Evolutionary conservation across 2,329 filamentous ascomycete species (phyloP), one percentile per base, ranked within the genome.

Genomic region (Thermoascus crustaceus): DNA sequence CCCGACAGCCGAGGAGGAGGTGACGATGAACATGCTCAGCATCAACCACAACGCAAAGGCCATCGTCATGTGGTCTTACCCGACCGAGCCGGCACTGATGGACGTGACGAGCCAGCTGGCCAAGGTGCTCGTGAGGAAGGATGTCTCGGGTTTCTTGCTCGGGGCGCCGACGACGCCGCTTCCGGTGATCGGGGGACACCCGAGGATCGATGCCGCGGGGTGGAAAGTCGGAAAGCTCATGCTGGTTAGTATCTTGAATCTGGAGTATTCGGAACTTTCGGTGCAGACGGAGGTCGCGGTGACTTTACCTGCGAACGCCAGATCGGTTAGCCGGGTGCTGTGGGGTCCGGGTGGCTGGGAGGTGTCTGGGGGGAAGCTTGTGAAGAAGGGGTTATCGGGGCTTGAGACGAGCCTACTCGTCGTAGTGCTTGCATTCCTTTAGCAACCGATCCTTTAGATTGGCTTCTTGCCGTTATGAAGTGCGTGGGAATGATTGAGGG

Each of bases 31-130:
- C 30, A 53, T 71, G 39, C 43, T 73, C 8, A 57, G 56, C 30
- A 44, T 73, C 30, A 72, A 71, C 41, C 68, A 72, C 42, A 61
- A 64, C 30, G 69, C 67, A 0, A 73, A 68, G 44, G 70, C 64
- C 0, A 56, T 73, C 24, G 63, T 69, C 20, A 61, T 57, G 44
- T 74, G 71, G 71, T 49, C 57, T 10, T 73, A 64, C 41, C 69
- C 69, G 0, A 63, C 64, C 4, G 53, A 43, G 8, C 26, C 39
- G 2, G 59, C 58, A 21, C 46, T 65, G 13, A 50, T 43, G 24
- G 44, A 41, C 19, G 53, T 53, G 18, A 71, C 55, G 30, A 54
- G 53, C 6, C 29, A 38, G 8, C 42, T 74, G 37, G 66, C 64
- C 7, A 58, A 49, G 11, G 53, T 67, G 0, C 47, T 71, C 6